Evolutionary conservation across 176 grass and related monocot species (phyloP).

Genomic region (Aegilops umbellulata): DNA sequence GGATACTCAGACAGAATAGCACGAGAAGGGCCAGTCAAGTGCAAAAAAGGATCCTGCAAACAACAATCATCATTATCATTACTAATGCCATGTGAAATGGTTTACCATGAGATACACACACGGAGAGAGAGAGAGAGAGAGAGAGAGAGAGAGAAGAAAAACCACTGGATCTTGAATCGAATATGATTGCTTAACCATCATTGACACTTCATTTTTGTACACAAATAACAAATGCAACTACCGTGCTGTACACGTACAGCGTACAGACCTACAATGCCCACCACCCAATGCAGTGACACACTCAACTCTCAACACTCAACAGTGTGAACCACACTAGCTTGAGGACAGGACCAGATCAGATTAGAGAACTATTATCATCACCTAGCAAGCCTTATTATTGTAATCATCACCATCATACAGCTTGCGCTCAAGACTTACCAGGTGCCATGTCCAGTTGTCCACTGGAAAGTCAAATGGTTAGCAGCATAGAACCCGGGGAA

Average conservation of each 20-base stretch:
- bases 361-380: conserved; percentile 23
- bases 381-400: conserved; percentile 42
- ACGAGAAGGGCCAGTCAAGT: too few species aligned
- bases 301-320: background rate
- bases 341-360: background rate
- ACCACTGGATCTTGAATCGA: conserved; percentile 4
- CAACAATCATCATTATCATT: too few species aligned
- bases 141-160: background rate
- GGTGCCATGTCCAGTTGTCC: conserved; percentile 1
- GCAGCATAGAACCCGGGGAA: conserved; percentile 29
- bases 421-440: conserved; percentile 31
- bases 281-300: background rate
- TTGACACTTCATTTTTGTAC: background rate
- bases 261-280: background rate
- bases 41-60: too few species aligned
- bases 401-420: conserved; percentile 18
- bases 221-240: background rate
- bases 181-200: background rate
- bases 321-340: background rate
- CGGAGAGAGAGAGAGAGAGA: too few species aligned
- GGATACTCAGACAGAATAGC: too few species aligned
- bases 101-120: too few species aligned
- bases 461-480: conserved; percentile 32
- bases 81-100: too few species aligned
- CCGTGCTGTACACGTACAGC: background rate